These are phyloP conservation scores for Kingdonia uniflora DNA, from an alignment of 164 flowering plant species.

Conservation along the genomic window DNA sequence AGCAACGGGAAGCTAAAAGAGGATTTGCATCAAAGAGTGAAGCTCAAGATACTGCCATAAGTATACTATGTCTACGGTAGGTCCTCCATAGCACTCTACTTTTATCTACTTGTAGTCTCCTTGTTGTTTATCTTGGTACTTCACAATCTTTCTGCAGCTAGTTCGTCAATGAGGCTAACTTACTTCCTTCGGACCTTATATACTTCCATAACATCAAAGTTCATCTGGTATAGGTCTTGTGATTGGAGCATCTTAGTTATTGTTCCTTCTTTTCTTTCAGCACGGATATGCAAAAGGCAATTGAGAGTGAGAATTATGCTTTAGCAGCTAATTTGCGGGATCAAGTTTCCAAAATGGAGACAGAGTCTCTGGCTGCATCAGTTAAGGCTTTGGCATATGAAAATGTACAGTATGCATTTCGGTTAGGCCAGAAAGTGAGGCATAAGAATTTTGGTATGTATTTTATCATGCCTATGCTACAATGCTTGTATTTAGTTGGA, in stretches of 20 bases:
- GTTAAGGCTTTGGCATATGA: constrained; percentile 70
- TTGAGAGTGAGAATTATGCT: constrained; percentile 69
- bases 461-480: not conserved
- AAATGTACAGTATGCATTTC: constrained; percentile 58
- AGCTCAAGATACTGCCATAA: constrained; percentile 81
- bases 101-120: constrained; percentile 3
- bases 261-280: constrained; percentile 34
- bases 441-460: constrained; percentile 75
- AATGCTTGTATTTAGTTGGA: not conserved
- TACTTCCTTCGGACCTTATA: no score
- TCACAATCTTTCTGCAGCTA: no score
- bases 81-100: constrained; percentile 11
- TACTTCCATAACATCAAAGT: no score
- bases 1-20: constrained; percentile 52
- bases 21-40: constrained; percentile 70
- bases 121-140: no score
- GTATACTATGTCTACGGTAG: constrained; percentile 69
- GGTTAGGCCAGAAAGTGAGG: constrained; percentile 88
- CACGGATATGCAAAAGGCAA: constrained; percentile 74
- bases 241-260: not conserved
- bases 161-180: no score
- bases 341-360: constrained; percentile 65
- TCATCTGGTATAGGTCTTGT: no score
- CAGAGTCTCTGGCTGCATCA: constrained; percentile 78
- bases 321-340: constrained; percentile 81